Conservation (phyloP, 2,329 filamentous ascomycete species). For the Ramichloridium luteum region DNA sequence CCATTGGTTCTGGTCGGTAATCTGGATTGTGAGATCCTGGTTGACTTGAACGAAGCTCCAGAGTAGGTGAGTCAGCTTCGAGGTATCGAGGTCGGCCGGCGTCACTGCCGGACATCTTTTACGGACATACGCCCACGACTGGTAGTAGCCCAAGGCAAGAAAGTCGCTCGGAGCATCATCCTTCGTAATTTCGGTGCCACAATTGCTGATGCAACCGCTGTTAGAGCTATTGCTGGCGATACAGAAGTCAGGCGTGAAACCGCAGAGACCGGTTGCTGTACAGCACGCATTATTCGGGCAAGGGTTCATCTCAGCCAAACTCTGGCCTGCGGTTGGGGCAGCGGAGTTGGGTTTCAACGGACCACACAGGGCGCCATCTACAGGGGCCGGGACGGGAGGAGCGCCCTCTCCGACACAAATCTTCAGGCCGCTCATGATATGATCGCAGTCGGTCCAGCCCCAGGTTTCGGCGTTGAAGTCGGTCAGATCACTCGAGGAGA, state of each 20-base stretch:
- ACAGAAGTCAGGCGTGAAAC: not conserved
- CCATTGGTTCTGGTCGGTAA: not conserved
- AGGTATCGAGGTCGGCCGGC: not conserved
- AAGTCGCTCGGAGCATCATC: not conserved
- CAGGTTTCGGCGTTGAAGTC: not conserved
- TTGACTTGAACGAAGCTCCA: not conserved
- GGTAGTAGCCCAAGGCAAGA: not conserved
- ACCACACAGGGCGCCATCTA: not conserved
- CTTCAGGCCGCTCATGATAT: not conserved
- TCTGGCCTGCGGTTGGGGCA: not conserved
- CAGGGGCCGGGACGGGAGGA: not conserved
- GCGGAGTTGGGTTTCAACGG: not conserved
- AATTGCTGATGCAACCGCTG: not conserved
- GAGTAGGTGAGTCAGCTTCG: not conserved
- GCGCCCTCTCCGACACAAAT: conserved; percentile 1
- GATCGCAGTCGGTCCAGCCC: not conserved
- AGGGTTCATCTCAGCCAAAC: not conserved
- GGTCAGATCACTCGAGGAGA: not conserved
- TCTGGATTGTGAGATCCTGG: not conserved
- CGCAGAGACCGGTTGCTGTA: not conserved
- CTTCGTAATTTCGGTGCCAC: not conserved
- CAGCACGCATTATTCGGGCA: not conserved
- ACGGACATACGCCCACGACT: not conserved
- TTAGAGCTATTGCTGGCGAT: not conserved
- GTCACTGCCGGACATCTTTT: not conserved